phyloP scores from a whole-genome alignment of 2,329 filamentous ascomycete species.

The Penicillium palitans region DNA sequence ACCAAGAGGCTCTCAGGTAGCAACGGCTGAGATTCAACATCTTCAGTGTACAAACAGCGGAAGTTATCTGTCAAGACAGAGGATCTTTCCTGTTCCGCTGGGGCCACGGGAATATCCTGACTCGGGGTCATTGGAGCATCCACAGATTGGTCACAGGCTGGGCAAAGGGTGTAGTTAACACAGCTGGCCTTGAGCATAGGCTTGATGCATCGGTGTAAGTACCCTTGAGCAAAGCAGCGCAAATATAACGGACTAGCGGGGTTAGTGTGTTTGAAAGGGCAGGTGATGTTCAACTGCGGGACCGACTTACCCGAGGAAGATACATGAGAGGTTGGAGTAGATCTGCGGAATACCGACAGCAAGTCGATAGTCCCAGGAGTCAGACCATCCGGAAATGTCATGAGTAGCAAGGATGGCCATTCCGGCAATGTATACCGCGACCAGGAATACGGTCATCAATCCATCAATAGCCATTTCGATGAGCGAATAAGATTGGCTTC shows the following conservation, averaged over 20 bases:
- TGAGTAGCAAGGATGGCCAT: not conserved
- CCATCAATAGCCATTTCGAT: not conserved
- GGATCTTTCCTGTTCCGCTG: not conserved
- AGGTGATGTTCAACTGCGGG: too few species aligned
- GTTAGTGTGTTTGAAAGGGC: not conserved
- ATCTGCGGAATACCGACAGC: not conserved
- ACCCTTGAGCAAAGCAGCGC: not conserved
- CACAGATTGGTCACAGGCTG: not conserved
- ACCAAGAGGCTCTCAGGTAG: not conserved
- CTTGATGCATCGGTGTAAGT: not conserved
- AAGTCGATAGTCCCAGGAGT: not conserved
- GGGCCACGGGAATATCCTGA: not conserved
- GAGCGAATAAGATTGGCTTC: not conserved
- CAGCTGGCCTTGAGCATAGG: not conserved
- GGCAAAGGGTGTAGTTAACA: not conserved
- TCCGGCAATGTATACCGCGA: not conserved
- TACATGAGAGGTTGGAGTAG: constrained; percentile 5
- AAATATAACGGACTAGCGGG: not conserved
- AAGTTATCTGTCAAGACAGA: not conserved
- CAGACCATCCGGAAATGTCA: not conserved
- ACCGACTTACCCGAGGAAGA: not conserved
- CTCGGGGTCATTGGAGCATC: not conserved
- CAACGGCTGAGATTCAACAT: not conserved
- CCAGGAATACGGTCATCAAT: not conserved
- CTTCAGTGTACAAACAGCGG: not conserved